Base-by-base conservation (phyloP, 768 basidiomycete species). In the Macrolepiota fuliginosa region DNA sequence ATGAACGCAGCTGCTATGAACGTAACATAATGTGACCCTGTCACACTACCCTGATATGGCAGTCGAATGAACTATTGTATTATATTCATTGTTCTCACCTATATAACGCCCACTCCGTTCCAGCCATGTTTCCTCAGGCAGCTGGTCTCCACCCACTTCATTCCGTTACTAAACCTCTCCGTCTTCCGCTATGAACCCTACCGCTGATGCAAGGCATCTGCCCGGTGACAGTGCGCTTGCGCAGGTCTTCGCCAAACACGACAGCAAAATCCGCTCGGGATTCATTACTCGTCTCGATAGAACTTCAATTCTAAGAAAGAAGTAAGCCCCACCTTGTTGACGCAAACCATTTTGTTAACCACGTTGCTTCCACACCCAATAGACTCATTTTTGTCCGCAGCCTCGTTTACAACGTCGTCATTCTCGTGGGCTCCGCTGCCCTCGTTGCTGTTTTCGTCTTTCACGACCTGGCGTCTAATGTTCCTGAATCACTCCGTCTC, bases 361-460 rank as follows among this genome's bases (percentile, higher is more conserved):
- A 49, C 25, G 47, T 49, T 49, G 22, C 22, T 49, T 49, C 5
- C 7, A 13, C 47, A 4, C 13, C 32, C 50, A n/a, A 13, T 36
- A 75, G 74, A 53, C 54, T 65, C 32, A 59, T 64, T 5, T 75
- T 75, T 58, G 42, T 58, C 36, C 68, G 65, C 62, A 70, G 70
- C 15, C 58, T 76, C 13, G 25, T 62, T 24, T 62, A 73, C 52
- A 75, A 74, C 66, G 2, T 69, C 9, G 39, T 62, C 51, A 64
- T 76, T 35, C 47, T 71, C 9, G 17, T 61, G 6, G 62, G 67
- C 52, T 61, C 71, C n/a, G 46, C 47, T 39, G 66, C 62, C 25
- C 65, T 72, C 46, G 56, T 65, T 27, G 45, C 52, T 11, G 19
- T 66, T 37, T 67, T 67, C 37, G 36, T 70, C 51, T n/a, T 61